Conservation (phyloP, 1,284 basidiomycete species). For the Chondrostereum purpureum region DNA sequence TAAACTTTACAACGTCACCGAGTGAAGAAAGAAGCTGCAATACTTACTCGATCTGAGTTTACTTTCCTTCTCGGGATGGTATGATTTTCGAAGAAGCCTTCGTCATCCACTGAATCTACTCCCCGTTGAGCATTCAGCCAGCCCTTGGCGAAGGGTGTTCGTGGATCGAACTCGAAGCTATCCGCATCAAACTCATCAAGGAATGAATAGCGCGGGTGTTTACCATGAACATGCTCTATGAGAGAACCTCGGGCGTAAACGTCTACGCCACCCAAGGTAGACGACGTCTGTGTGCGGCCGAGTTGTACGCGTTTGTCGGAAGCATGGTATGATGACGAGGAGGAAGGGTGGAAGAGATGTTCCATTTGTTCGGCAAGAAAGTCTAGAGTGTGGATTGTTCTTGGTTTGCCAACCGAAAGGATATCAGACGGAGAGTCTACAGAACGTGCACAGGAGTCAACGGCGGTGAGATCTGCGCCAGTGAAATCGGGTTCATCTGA, state of each 20-base stretch:
- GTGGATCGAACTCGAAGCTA: constrained; percentile 24
- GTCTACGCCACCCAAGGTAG: constrained; percentile 26
- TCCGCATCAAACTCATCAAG: constrained; percentile 21
- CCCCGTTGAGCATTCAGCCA: constrained; percentile 10
- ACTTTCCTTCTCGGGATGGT: no score
- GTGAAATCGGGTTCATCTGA: constrained; percentile 54
- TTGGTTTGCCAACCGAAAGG: constrained; percentile 8
- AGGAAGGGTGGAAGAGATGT: background rate
- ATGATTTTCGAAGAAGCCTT: constrained; percentile 13
- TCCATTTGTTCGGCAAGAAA: background rate
- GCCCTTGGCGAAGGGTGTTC: constrained; percentile 19
- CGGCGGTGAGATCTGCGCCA: constrained; percentile 34
- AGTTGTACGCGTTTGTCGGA: constrained; percentile 5
- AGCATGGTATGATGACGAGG: background rate
- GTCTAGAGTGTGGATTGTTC: constrained; percentile 11
- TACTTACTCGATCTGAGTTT: no score
- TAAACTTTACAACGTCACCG: no score
- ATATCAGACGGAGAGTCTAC: constrained; percentile 25
- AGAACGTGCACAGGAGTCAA: constrained; percentile 16
- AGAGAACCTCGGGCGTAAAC: constrained; percentile 26
- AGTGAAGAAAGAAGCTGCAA: no score
- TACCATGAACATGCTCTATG: constrained; percentile 20
- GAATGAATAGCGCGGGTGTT: constrained; percentile 21
- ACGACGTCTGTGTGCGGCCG: constrained; percentile 24
- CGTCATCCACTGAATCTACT: constrained; percentile 8